Conservation (phyloP, 192 early-diverging fungal genomes). For the Coemansia sp. region DNA sequence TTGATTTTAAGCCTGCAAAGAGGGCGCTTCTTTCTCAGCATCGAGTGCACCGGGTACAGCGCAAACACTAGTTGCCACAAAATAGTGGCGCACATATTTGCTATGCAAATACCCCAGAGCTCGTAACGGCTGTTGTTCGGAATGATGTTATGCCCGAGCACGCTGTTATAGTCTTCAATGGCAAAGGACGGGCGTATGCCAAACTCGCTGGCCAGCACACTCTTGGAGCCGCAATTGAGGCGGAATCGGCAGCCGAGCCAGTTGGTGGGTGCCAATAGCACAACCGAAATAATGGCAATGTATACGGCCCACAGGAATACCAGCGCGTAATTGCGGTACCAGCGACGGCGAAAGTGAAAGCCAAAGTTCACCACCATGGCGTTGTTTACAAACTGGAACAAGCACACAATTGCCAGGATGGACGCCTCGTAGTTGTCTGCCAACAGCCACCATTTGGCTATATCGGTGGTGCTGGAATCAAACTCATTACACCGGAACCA, state of each 20-base stretch:
- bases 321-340: slow-evolving; percentile 58
- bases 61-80: slow-evolving; percentile 51
- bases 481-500: slow-evolving; percentile 72
- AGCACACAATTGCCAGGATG: slow-evolving; percentile 52
- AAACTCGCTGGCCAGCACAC: slow-evolving; percentile 13
- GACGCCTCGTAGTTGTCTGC: slow-evolving; percentile 70
- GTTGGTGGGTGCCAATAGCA: slow-evolving; percentile 61
- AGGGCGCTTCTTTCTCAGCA: slow-evolving; percentile 47
- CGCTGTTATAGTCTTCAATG: slow-evolving; percentile 55
- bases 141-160: slow-evolving; percentile 53
- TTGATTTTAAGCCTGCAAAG: slow-evolving; percentile 46
- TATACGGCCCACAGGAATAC: slow-evolving; percentile 52
- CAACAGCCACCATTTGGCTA: slow-evolving; percentile 70
- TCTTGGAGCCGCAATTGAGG: slow-evolving; percentile 62
- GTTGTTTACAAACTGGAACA: slow-evolving; percentile 68
- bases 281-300: slow-evolving; percentile 48
- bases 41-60: slow-evolving; percentile 48
- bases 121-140: slow-evolving; percentile 53
- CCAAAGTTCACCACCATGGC: slow-evolving; percentile 66
- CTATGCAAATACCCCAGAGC: slow-evolving; percentile 54
- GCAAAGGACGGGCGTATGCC: slow-evolving; percentile 14
- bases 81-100: slow-evolving; percentile 41
- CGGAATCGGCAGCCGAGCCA: slow-evolving; percentile 55
- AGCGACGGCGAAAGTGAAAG: slow-evolving; percentile 55
- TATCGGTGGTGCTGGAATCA: slow-evolving; percentile 56